Evolutionary conservation across 73 alveolate genomes (phyloP), one percentile per base, ranked within the genome.

Genomic region (Tetrahymena borealis): DNA sequence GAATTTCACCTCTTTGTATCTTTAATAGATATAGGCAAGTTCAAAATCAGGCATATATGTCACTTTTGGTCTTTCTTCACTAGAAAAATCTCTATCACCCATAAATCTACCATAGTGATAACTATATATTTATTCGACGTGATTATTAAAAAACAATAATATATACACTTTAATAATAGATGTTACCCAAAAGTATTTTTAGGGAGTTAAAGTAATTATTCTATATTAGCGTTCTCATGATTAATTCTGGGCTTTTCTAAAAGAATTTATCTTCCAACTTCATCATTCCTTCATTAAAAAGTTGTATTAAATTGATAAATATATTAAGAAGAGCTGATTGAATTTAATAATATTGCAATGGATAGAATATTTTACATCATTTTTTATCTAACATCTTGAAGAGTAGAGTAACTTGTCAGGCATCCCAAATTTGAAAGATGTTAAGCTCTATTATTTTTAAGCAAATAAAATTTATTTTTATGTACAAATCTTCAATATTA

Each of bases 1-100:
- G 43, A 0, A 35, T 78, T 20, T 36, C 78, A 92, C 95, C 78
- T 93, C 95, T 78, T 93, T 93, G 91, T 93, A 93, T 93, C 95
- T 93, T 93, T 93, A 36, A 85, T 93, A 93, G 32, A 93, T 92
- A 85, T 79, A 93, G 8, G 95, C 95, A n/a, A 93, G 33, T 93
- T 93, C 95, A 35, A 85, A 39, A 85, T 93, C 91, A 35, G 93
- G 93, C 41, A 93, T 93, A 90, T 93, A 93, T 38, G 78, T 93
- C 20, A 93, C 95, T 32, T 79, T 85, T 3, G 95, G 95, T 40
- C 95, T 79, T 85, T 93, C 95, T 18, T 90, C 91, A 39, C 95
- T 93, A 10, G 90, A 39, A 35, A 93, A 93, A 13, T 38, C 90
- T 79, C 93, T 78, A 32, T 78, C 93, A 5, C 38, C 91, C 95